A percentile compares a stretch with the other conserved stretches of the same genome.
Conservation (phyloP, 768 basidiomycete genomes). For the Tricholoma matsutake region DNA sequence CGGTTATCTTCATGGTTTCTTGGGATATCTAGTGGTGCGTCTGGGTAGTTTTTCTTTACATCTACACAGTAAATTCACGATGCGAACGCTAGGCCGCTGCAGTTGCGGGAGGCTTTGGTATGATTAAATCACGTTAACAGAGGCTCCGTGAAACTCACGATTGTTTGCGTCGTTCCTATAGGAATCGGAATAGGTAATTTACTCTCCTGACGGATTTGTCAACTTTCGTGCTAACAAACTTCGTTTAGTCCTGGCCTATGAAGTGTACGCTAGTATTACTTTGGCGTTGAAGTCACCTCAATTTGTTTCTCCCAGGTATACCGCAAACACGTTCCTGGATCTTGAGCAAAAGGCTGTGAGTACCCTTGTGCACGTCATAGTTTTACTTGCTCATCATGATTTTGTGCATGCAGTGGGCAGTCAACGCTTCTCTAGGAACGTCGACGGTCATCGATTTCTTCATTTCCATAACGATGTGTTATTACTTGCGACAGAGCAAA, state of each 20-base stretch:
- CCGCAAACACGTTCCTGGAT: constrained; percentile 28
- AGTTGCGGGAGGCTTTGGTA: constrained; percentile 39
- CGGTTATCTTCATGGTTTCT: constrained; percentile 34
- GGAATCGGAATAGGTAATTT: constrained; percentile 33
- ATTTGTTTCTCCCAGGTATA: constrained; percentile 23
- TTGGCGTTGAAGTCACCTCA: neutral
- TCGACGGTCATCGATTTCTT: constrained; percentile 44
- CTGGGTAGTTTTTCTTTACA: neutral
- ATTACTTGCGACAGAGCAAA: constrained; percentile 31
- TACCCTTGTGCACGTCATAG: neutral
- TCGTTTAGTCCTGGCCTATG: constrained; percentile 31
- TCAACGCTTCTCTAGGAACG: constrained; percentile 38
- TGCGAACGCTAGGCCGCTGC: constrained; percentile 25
- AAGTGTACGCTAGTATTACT: constrained; percentile 26
- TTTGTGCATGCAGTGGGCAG: constrained; percentile 34
- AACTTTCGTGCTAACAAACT: neutral
- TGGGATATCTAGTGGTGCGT: constrained; percentile 36
- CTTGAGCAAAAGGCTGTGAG: constrained; percentile 31
- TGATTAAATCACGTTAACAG: constrained; percentile 6
- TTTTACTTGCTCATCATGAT: neutral
- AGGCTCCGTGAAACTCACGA: neutral
- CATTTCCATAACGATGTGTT: constrained; percentile 35
- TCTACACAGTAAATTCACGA: neutral
- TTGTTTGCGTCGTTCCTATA: constrained; percentile 4
- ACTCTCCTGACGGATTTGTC: neutral